Conservation (phyloP, 257 asterid genomes). For the Plectranthus barbatus region DNA sequence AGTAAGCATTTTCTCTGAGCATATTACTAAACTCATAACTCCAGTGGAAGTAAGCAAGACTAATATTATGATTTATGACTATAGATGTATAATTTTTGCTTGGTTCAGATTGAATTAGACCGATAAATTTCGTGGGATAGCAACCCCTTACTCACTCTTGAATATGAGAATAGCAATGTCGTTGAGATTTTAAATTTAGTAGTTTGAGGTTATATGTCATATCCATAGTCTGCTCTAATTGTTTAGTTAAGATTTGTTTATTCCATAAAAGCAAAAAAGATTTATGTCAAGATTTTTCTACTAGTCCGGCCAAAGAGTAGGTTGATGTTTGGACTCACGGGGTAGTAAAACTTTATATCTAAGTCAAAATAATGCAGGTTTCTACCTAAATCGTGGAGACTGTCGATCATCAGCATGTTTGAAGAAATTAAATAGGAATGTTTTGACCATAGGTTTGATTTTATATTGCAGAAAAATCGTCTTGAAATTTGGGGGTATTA, state of each 20-base stretch:
- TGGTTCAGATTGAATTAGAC: background rate
- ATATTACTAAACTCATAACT: background rate
- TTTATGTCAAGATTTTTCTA: conserved; percentile 5
- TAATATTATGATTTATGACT: too few species aligned
- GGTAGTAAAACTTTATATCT: background rate
- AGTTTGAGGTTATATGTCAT: background rate
- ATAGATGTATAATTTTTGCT: background rate
- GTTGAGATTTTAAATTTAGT: background rate
- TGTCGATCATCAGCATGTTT: background rate
- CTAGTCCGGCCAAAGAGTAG: conserved; percentile 11
- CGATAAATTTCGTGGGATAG: background rate
- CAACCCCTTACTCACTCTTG: background rate
- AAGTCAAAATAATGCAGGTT: background rate
- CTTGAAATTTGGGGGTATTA: background rate
- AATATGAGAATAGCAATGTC: background rate
- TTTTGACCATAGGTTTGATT: background rate
- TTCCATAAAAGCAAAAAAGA: background rate
- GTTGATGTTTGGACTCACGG: background rate
- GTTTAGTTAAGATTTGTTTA: background rate
- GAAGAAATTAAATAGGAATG: background rate
- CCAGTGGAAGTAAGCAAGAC: background rate
- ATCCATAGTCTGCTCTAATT: background rate
- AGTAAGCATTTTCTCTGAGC: too few species aligned
- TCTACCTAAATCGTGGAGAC: background rate
- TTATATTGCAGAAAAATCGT: background rate